A percentile compares a stretch with the other conserved stretches of the same genome.
Evolutionary conservation across 768 basidiomycete species (phyloP).

Genomic region (Lactarius quietus): DNA sequence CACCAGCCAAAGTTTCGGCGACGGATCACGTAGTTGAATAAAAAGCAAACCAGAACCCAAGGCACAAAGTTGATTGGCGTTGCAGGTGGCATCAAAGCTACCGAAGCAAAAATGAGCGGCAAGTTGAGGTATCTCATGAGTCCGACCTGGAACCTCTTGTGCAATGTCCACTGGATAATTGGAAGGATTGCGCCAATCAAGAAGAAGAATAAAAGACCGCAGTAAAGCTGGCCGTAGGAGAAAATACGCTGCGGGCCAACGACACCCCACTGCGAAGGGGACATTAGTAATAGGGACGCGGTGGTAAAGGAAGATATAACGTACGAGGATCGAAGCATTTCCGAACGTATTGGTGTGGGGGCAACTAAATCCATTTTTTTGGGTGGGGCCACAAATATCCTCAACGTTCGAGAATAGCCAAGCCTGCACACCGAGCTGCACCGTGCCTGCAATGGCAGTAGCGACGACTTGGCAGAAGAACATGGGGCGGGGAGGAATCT

Average conservation of each 20-base stretch:
- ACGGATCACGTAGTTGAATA: conserved; percentile 35
- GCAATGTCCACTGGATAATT: too few relatives aligned
- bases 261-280: conserved; percentile 5
- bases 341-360: too few relatives aligned
- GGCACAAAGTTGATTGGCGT: conserved; percentile 40
- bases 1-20: conserved; percentile 31
- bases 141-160: too few relatives aligned
- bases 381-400: too few relatives aligned
- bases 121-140: too few relatives aligned
- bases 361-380: too few relatives aligned
- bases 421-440: conserved; percentile 60
- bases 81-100: conserved; percentile 41
- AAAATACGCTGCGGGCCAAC: conserved; percentile 5
- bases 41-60: conserved; percentile 37
- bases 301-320: not conserved
- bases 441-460: conserved; percentile 52
- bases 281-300: not conserved
- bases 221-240: too few relatives aligned
- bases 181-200: too few relatives aligned
- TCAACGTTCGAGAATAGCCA: conserved; percentile 37
- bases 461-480: conserved; percentile 51
- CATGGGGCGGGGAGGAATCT: too few relatives aligned
- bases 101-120: conserved; percentile 42
- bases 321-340: conserved; percentile 26
- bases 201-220: too few relatives aligned